These are phyloP conservation scores for Dimocarpus longan DNA, from an alignment of 345 rosid species.

Conservation along the genomic window DNA sequence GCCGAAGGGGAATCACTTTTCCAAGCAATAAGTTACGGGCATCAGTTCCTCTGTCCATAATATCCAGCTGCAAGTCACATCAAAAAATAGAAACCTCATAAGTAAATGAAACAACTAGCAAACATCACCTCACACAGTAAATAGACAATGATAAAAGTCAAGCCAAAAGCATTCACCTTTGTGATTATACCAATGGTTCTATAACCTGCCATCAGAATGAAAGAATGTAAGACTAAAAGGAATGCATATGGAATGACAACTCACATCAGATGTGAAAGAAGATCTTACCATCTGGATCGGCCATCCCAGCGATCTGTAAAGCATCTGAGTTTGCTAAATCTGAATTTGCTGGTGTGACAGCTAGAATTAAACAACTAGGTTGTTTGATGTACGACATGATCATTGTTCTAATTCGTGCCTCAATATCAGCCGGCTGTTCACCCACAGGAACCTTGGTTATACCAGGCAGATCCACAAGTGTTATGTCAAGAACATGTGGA, in stretches of 20 bases:
- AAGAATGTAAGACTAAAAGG: conserved; percentile 10
- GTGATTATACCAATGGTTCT: conserved; percentile 92
- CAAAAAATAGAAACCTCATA: conserved; percentile 25
- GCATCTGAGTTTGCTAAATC: conserved; percentile 98
- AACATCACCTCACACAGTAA: conserved; percentile 5
- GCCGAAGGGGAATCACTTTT: conserved; percentile 85
- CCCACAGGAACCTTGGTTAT: conserved; percentile 97
- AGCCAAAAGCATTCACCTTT: conserved; percentile 51
- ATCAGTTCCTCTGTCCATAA: conserved; percentile 99
- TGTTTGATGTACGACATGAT: conserved; percentile 90
- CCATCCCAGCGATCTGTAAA: conserved; percentile 87
- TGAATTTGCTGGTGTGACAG: conserved; percentile 91
- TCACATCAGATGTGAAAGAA: conserved; percentile 9
- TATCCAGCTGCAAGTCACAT: conserved; percentile 69
- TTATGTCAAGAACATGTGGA: conserved; percentile 91
- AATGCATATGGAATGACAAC: neutral
- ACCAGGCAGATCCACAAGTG: conserved; percentile 96
- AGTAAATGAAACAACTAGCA: conserved; percentile 18
- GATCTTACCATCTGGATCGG: conserved; percentile 86
- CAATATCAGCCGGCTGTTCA: conserved; percentile 93
- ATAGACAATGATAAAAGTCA: neutral
- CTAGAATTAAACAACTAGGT: conserved; percentile 81
- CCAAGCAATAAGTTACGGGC: conserved; percentile 90
- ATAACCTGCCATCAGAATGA: conserved; percentile 50
- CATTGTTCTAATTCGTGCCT: conserved; percentile 95